These are phyloP conservation scores for Colletotrichum sidae DNA, from an alignment of 2,329 filamentous ascomycete species.

Conservation along the genomic window DNA sequence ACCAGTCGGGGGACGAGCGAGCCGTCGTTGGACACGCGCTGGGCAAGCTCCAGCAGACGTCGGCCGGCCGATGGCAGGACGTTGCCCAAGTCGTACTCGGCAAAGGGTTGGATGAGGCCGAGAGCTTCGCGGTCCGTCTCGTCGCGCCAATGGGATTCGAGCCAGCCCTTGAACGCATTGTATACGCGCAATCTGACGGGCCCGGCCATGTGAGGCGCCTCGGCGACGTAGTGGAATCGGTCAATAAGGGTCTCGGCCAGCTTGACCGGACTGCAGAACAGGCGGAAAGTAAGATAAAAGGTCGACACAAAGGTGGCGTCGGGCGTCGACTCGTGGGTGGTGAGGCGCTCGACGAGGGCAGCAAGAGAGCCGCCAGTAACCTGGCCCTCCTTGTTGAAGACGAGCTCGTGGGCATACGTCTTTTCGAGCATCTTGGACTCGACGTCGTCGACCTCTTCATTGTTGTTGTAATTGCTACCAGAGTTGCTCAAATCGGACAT, in stretches of 20 bases:
- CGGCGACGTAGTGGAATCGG: conserved; percentile 90
- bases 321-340: conserved; percentile 91
- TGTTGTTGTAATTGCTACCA: conserved; percentile 69
- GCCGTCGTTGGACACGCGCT: conserved; percentile 80
- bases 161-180: conserved; percentile 97
- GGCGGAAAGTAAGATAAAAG: conserved; percentile 95
- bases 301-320: conserved; percentile 92
- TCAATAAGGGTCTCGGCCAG: conserved; percentile 88
- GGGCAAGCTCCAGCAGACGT: conserved; percentile 81
- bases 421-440: conserved; percentile 90
- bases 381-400: conserved; percentile 94
- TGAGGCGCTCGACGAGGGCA: conserved; percentile 93
- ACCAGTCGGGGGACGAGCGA: conserved; percentile 85
- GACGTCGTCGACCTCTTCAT: conserved; percentile 81
- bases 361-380: conserved; percentile 92
- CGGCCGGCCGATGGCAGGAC: conserved; percentile 82
- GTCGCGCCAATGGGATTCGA: conserved; percentile 94
- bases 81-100: conserved; percentile 75
- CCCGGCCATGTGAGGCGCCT: conserved; percentile 77
- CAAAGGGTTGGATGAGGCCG: conserved; percentile 81
- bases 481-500: conserved; percentile 76
- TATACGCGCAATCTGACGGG: conserved; percentile 92
- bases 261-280: conserved; percentile 85
- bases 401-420: conserved; percentile 90
- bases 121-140: conserved; percentile 83